Base-by-base conservation (phyloP, 108 stramenopile genomes). In the Pseudonitzschia pungens region DNA sequence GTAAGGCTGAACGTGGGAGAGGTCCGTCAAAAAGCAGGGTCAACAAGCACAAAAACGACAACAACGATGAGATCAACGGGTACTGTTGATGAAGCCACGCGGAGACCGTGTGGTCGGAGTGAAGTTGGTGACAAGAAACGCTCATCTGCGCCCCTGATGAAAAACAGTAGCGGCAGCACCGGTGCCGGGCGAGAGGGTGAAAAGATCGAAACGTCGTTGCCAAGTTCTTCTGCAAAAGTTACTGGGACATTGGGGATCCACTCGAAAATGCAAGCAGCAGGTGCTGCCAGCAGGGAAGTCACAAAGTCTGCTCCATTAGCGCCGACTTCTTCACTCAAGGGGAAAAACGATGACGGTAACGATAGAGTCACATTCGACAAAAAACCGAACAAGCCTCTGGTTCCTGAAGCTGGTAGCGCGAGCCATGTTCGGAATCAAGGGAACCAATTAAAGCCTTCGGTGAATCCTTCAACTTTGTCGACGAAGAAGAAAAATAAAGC, bases 281-380 rank as follows among this genome's bases (percentile, higher is more conserved):
- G 26, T 55, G 16, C 16, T 10, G 10, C 10, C 54, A 20, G 26
- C 1, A 24, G 24, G 1, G n/a, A n/a, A n/a, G 20, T 2, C 4
- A 26, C 54, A 20, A 55, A 55, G 54, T 4, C 24, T 2, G 3
- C 10, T 55, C 26, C 48, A 26, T 45, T 2, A 5, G 27, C 6
- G n/a, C 65, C 65, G 42, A 53, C 52, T 40, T 65, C 48, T 12
- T 22, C 52, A 29, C 15, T 42, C 36, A 41, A 21, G n/a, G 26
- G 20, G 36, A 27, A 21, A 64, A 51, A 33, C 22, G 27, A 73
- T 69, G 33, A 51, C 68, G 40, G 78, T 72, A 79, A 73, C 41
- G 78, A 79, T 69, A 64, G 71, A 69, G 73, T 79, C 60, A 73
- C 72, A 14, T 31, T 62, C n/a, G 70, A 57, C 43, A 55, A 58